Base-by-base conservation (phyloP, 805 yeast genomes). In the Blastobotrys chiropterorum region DNA sequence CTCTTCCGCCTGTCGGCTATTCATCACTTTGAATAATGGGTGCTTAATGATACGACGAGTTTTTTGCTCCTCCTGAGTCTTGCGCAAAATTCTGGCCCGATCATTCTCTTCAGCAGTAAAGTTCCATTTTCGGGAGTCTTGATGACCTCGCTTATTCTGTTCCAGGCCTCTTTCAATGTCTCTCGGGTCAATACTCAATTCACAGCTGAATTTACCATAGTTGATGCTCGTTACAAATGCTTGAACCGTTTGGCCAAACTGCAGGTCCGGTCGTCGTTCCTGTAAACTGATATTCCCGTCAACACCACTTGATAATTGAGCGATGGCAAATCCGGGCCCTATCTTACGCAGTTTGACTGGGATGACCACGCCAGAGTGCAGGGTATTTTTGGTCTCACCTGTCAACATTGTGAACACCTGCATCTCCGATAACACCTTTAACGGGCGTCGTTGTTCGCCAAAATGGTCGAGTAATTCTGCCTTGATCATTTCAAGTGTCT, bases 321-420 rank as follows among this genome's bases (percentile, higher is more conserved):
- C 81, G 6, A 58, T 54, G 73, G 58, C 64, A 55, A 53, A 72
- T 69, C 76, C 67, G 53, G 75, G 75, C 43, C 72, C 71, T 54
- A 88, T 87, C 60, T 83, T 80, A 55, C 78, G 79, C 26, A 89
- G 71, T 21, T 81, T 78, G 16, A 86, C 92, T 0, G 97, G 90
- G 14, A 89, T 80, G 41, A 90, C 78, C 13, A 79, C 69, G 19
- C 90, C 95, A 39, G 77, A 73, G 52, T 77, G 76, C 69, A 90
- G 82, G 1, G 87, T 72, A 47, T 83, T 82, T 7, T 74, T 72
- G 2, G 87, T 79, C 66, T 92, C 98, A 53, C 96, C 96, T 0
- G 98, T 90, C 56, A 94, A 76, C 78, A 88, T 80, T 53, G 85
- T 85, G 77, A 94, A 94, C 7, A 92, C 81, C 63, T 90, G 96